Evolutionary conservation across 192 early-diverging fungal species (phyloP).

Genomic region (Umbelopsis vinacea): DNA sequence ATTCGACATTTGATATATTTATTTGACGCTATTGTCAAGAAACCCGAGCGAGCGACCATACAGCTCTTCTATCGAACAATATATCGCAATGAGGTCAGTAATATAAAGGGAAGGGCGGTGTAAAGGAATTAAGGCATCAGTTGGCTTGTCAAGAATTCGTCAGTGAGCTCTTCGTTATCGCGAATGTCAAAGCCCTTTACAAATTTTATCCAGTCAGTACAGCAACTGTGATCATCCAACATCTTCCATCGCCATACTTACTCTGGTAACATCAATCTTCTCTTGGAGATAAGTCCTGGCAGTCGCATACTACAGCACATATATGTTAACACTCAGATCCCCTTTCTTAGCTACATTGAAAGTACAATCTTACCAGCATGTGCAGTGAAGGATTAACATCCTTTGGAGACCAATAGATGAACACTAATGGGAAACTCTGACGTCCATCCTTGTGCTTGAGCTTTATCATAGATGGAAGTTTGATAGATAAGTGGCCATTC

Average conservation of each 20-base stretch:
- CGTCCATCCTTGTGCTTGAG: constrained; percentile 66
- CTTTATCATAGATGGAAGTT: constrained; percentile 37
- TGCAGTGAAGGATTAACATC: constrained; percentile 47
- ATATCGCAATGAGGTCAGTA: too few relatives aligned
- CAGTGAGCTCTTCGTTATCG: constrained; percentile 68
- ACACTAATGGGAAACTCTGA: constrained; percentile 74
- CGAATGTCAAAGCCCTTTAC: constrained; percentile 67
- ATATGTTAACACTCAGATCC: not conserved
- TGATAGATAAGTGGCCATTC: not conserved
- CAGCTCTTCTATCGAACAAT: too few relatives aligned
- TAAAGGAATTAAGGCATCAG: constrained; percentile 28
- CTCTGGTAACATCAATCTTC: constrained; percentile 67
- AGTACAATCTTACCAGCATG: constrained; percentile 44
- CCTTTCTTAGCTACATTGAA: not conserved
- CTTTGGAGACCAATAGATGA: constrained; percentile 66
- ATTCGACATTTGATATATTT: not conserved
- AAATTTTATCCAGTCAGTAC: not conserved
- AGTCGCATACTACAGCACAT: constrained; percentile 58
- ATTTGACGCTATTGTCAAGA: too few relatives aligned
- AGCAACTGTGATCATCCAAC: not conserved
- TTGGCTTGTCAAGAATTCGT: constrained; percentile 66
- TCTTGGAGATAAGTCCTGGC: constrained; percentile 66
- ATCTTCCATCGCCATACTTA: constrained; percentile 21
- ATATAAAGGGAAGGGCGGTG: too few relatives aligned
- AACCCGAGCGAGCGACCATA: too few relatives aligned